Percentiles rank a stretch among this genome's conserved stretches.
phyloP scores from a whole-genome alignment of 345 rosid genomes.

The Ceriops zippeliana region DNA sequence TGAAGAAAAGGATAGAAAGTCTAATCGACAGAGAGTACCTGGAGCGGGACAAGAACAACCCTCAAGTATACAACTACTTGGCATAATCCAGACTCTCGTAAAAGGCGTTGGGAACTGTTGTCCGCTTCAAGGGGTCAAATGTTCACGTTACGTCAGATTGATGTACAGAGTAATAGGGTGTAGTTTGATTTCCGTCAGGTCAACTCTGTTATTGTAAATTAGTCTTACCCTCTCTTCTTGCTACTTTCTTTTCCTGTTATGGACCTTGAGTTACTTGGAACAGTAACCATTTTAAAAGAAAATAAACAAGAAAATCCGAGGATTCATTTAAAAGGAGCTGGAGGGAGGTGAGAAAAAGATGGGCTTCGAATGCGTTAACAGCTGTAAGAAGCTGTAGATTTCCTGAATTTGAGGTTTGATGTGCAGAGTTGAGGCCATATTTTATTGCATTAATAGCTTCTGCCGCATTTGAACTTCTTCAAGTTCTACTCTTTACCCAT shows the following conservation, averaged over 20 bases:
- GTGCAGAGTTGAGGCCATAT: too few species aligned
- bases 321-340: too few species aligned
- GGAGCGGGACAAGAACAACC: conserved; percentile 98
- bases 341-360: too few species aligned
- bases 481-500: too few species aligned
- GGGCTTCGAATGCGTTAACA: too few species aligned
- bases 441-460: too few species aligned
- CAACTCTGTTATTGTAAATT: conserved; percentile 38
- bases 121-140: conserved; percentile 5
- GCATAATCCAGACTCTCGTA: conserved; percentile 39
- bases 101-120: conserved; percentile 21
- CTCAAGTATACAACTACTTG: conserved; percentile 92
- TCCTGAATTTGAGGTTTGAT: too few species aligned
- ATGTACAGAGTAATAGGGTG: conserved; percentile 38
- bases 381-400: too few species aligned
- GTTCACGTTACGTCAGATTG: conserved; percentile 17
- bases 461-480: too few species aligned
- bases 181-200: conserved; percentile 15
- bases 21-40: conserved; percentile 94
- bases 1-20: conserved; percentile 97
- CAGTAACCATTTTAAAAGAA: too few species aligned
- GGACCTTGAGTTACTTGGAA: conserved; percentile 14
- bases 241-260: conserved; percentile 9
- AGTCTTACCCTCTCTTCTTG: conserved; percentile 17
- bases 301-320: too few species aligned